phyloP scores from a whole-genome alignment of 768 basidiomycete species.

The Mycena chlorophos region DNA sequence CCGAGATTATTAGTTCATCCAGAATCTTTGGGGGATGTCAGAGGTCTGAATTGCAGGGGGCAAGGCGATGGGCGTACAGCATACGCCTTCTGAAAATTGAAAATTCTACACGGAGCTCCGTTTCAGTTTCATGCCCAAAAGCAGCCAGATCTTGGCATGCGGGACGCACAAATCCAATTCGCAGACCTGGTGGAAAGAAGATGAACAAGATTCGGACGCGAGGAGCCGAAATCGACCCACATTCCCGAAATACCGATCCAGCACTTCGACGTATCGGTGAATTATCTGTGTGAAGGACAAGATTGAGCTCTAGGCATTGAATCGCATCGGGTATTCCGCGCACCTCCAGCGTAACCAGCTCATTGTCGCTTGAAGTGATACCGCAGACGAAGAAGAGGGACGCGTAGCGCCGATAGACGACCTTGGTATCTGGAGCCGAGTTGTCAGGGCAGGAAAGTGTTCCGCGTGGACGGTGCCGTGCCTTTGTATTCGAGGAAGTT shows the following conservation, averaged over 20 bases:
- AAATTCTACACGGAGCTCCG: conserved; percentile 46
- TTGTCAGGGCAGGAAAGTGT: conserved; percentile 9
- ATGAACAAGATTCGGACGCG: neutral
- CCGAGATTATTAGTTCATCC: conserved; percentile 81
- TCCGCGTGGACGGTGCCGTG: conserved; percentile 43
- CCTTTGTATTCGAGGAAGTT: conserved; percentile 89
- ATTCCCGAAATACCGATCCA: conserved; percentile 77
- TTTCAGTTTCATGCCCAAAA: conserved; percentile 2
- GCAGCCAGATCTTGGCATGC: conserved; percentile 1
- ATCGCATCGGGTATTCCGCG: neutral
- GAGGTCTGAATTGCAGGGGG: neutral
- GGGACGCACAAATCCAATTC: conserved; percentile 71
- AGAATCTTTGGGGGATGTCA: conserved; percentile 47
- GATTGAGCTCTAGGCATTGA: neutral
- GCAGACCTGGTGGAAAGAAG: conserved; percentile 49
- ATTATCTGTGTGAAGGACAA: conserved; percentile 44
- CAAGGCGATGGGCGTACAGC: conserved; percentile 44
- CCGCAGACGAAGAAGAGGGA: conserved; percentile 84
- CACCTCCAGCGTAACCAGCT: conserved; percentile 73
- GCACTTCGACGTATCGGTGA: conserved; percentile 78
- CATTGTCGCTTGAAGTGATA: conserved; percentile 72
- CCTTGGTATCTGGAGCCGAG: conserved; percentile 43
- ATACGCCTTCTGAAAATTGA: conserved; percentile 89
- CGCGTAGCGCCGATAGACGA: conserved; percentile 83
- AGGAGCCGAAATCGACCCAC: conserved; percentile 35